These are phyloP conservation scores for Peronospora belbahrii DNA, from an alignment of 352 stramenopile species.

Conservation along the genomic window DNA sequence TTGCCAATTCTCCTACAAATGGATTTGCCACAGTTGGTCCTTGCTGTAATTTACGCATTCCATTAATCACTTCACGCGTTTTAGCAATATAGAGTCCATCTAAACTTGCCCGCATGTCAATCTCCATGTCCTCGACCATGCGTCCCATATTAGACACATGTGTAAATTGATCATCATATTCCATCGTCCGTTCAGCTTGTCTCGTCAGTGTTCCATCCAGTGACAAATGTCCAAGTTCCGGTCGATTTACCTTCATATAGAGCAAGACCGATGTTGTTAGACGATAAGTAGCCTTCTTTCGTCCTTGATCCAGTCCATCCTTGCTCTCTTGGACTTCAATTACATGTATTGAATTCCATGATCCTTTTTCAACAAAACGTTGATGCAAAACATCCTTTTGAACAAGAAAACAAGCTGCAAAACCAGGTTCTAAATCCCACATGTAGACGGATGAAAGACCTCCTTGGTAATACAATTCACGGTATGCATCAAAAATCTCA, in stretches of 20 bases:
- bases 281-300: conserved; percentile 82
- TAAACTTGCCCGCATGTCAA: conserved; percentile 88
- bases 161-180: conserved; percentile 65
- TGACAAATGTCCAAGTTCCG: conserved; percentile 72
- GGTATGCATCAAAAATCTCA: conserved; percentile 95
- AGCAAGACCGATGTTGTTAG: conserved; percentile 91
- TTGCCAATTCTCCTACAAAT: conserved; percentile 70
- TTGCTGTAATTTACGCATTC: conserved; percentile 83
- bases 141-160: conserved; percentile 93
- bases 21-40: conserved; percentile 42
- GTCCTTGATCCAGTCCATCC: conserved; percentile 20
- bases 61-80: conserved; percentile 90
- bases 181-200: conserved; percentile 68
- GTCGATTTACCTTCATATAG: conserved; percentile 83
- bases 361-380: conserved; percentile 73
- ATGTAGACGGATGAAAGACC: conserved; percentile 92
- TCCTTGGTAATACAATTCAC: conserved; percentile 94
- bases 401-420: conserved; percentile 91
- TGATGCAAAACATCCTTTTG: conserved; percentile 87
- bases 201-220: conserved; percentile 87
- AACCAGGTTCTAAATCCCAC: conserved; percentile 91
- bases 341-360: conserved; percentile 94
- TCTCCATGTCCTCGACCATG: conserved; percentile 95
- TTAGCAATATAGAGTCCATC: conserved; percentile 93
- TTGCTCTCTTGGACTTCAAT: conserved; percentile 81